A percentile compares a stretch with the other conserved stretches of the same genome.
These are phyloP conservation scores for Lasiodiplodia gonubiensis DNA, from an alignment of 2,329 filamentous ascomycete genomes.

Conservation along the genomic window DNA sequence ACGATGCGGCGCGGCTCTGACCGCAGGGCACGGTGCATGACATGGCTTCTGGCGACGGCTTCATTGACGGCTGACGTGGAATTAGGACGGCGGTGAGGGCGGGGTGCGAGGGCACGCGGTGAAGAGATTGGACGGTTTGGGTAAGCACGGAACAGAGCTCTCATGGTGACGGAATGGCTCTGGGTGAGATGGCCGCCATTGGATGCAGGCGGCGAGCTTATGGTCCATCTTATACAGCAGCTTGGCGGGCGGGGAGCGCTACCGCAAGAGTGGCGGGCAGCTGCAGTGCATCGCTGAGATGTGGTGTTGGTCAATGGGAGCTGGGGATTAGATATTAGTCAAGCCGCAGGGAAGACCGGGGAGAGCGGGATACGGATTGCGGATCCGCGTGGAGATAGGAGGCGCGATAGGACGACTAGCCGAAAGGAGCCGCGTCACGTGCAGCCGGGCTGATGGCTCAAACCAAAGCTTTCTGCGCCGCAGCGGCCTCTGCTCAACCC, in stretches of 20 bases:
- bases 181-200: constrained; percentile 4
- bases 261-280: background rate
- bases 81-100: background rate
- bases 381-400: constrained; percentile 3
- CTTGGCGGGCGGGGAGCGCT: constrained; percentile 6
- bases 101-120: background rate
- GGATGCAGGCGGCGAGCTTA: constrained; percentile 6
- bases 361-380: constrained; percentile 2
- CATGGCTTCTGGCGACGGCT: constrained; percentile 14
- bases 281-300: background rate
- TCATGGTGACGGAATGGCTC: constrained; percentile 10
- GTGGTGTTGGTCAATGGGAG: background rate
- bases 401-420: constrained; percentile 1
- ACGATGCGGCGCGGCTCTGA: constrained; percentile 12
- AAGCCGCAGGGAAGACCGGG: background rate
- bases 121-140: background rate
- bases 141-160: background rate
- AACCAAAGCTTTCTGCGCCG: constrained; percentile 20
- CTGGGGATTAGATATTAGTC: background rate
- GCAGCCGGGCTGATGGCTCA: constrained; percentile 12
- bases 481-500: constrained; percentile 10
- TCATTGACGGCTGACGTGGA: constrained; percentile 7
- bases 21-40: constrained; percentile 21
- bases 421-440: constrained; percentile 3
- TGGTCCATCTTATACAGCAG: constrained; percentile 1